Evolutionary conservation across 2,329 filamentous ascomycete genomes (phyloP), one percentile per base, ranked within the genome.

Genomic region (Oidium heveae): DNA sequence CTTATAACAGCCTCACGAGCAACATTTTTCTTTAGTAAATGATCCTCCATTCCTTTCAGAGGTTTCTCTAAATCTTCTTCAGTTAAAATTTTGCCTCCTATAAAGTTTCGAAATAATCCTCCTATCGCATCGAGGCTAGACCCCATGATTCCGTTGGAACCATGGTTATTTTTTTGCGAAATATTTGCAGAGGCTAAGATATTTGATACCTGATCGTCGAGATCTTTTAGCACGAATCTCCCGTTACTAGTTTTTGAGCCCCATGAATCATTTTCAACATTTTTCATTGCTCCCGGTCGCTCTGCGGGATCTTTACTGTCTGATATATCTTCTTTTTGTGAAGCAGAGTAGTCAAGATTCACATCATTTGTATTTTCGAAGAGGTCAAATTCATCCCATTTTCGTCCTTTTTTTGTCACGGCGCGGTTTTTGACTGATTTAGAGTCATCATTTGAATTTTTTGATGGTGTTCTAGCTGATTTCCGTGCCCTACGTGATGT

Each of bases 31-130:
- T 83, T 81, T 57, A 98, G 70, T 7, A 98, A 72, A 66, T 96
- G 89, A 56, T 94, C 86, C 65, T 95, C 86, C 86, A 98, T 95
- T 34, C 83, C 84, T 68, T 89, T 91, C 70, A 98, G 80, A 1
- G 91, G 85, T 66, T 93, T 94, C 58, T 86, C 83, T 22, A 98
- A 74, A 63, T 96, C 89, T 59, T 84, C 78, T 66, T 87, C 85
- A 1, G 86, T 93, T 63, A 98, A 70, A 0, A 82, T 86, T 72
- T 95, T 95, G 59, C 93, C 91, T 55, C 91, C 91, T 0, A 98
- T 83, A 41, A 98, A 83, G 65, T 95, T 96, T 60, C 86, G 80
- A 72, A 98, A 94, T 55, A 96, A 76, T 18, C 86, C 85, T 54
- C 85, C 81, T 58, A 96, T 84, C 15, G 85, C 84, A 64, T 79